Evolutionary conservation across 2,329 filamentous ascomycete species (phyloP).

Genomic region (Ophiostoma angusticollis): DNA sequence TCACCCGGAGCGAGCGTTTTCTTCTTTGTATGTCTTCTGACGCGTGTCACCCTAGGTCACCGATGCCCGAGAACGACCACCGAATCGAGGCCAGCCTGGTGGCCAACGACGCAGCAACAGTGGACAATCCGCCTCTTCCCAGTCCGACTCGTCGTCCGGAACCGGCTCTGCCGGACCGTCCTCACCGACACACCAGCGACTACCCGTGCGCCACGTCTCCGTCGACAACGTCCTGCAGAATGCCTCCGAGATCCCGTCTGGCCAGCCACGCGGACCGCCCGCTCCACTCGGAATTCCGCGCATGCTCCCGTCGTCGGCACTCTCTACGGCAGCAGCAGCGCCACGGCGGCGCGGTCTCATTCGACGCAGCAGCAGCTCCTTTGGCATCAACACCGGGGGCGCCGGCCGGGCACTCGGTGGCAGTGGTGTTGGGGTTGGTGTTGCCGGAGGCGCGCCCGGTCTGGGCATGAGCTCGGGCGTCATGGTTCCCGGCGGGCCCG

Average conservation of each 20-base stretch:
- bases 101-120: background rate
- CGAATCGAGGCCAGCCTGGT: constrained; percentile 15
- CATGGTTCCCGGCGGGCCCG: background rate
- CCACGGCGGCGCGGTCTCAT: constrained; percentile 8
- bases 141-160: constrained; percentile 16
- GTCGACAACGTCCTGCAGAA: constrained; percentile 94
- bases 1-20: background rate
- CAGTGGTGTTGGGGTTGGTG: too few relatives aligned
- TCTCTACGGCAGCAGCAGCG: constrained; percentile 4
- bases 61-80: constrained; percentile 38
- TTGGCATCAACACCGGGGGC: constrained; percentile 2
- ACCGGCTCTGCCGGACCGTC: too few relatives aligned
- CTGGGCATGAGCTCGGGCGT: constrained; percentile 2
- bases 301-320: constrained; percentile 3
- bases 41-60: too few relatives aligned
- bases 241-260: constrained; percentile 87
- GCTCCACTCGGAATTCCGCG: constrained; percentile 35
- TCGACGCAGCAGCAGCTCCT: constrained; percentile 15
- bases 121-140: constrained; percentile 1
- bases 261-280: constrained; percentile 69
- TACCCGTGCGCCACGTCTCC: constrained; percentile 61
- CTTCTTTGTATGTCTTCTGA: too few relatives aligned
- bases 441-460: too few relatives aligned
- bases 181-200: constrained; percentile 1
- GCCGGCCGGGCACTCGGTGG: background rate